Percentiles rank a stretch among this genome's conserved stretches.
Conservation (phyloP, 164 flowering plant species). For the Sedum album region DNA sequence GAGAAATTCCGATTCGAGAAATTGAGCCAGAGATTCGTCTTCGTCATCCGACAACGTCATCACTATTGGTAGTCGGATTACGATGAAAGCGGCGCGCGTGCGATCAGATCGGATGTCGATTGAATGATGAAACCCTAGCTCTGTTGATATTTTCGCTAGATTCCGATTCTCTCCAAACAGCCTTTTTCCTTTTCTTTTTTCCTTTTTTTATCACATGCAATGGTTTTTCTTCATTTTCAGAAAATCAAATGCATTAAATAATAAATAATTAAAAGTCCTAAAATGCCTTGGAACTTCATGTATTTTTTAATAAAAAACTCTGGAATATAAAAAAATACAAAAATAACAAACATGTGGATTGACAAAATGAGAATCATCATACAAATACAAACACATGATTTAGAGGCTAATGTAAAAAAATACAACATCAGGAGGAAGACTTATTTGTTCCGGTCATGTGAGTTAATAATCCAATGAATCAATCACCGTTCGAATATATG, state of each 20-base stretch:
- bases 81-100: not conserved
- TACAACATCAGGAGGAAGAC: not conserved
- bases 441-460: not conserved
- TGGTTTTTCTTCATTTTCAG: not conserved
- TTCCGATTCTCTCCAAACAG: not conserved
- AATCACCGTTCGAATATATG: conserved; percentile 27
- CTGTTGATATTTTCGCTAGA: not conserved
- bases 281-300: too few species aligned
- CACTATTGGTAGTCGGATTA: not conserved
- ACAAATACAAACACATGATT: too few species aligned
- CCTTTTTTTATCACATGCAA: too few species aligned
- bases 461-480: not conserved
- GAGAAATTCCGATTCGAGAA: conserved; percentile 67
- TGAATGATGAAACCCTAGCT: not conserved
- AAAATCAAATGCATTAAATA: not conserved
- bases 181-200: not conserved
- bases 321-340: too few species aligned
- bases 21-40: conserved; percentile 45
- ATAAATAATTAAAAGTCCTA: too few species aligned
- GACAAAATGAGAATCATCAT: too few species aligned
- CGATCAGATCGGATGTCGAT: not conserved
- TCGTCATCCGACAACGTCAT: conserved; percentile 49
- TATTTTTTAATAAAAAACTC: too few species aligned
- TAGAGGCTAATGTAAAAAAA: too few species aligned
- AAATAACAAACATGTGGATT: too few species aligned